Evolutionary conservation across 495 filamentous ascomycete species (phyloP), one percentile per base, ranked within the genome.

Genomic region (Xylaria intraflava): DNA sequence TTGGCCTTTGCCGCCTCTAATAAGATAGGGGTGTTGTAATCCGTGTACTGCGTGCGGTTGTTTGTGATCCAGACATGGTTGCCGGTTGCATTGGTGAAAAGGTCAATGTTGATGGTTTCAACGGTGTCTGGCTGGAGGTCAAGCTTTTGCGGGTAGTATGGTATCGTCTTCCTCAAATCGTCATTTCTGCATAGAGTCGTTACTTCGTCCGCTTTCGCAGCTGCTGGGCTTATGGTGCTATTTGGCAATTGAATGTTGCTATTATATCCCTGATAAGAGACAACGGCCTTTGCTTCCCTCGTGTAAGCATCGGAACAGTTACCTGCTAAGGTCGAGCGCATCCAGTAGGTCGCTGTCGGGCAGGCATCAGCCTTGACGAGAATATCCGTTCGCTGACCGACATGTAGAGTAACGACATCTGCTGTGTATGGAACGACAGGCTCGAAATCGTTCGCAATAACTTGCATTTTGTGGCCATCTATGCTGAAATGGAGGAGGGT

Each of bases 301-400:
- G 23, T 46, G 39, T 17, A 31, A 42, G 9, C 70, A 70, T 46
- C 77, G 70, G 66, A 64, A 56, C 69, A 76, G 46, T 65, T 69
- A 3, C 26, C 53, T 19, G 57, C 42, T 49, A 49, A 53, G 29
- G 42, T 44, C 20, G 73, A 66, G 10, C 77, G 70, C 64, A 81
- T 75, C 75, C 74, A 80, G 36, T 67, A 71, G 5, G 71, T 46
- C 6, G 63, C 62, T 3, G 58, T 52, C 12, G 65, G 46, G 7
- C 46, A 27, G 7, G 69, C 73, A 1, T 27, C 73, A 4, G 82
- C 84, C 29, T 73, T 72, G 19, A 89, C 75, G 36, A 90, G 75
- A n/a, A 89, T 65, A 56, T 88, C 79, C 58, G 84, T 85, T 22
- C 87, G 76, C 65, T 90, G 84, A 3, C 82, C 86, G 57, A 86